Evolutionary conservation across 345 rosid species (phyloP), one percentile per base, ranked within the genome.

Genomic region (Carallia brachiata): DNA sequence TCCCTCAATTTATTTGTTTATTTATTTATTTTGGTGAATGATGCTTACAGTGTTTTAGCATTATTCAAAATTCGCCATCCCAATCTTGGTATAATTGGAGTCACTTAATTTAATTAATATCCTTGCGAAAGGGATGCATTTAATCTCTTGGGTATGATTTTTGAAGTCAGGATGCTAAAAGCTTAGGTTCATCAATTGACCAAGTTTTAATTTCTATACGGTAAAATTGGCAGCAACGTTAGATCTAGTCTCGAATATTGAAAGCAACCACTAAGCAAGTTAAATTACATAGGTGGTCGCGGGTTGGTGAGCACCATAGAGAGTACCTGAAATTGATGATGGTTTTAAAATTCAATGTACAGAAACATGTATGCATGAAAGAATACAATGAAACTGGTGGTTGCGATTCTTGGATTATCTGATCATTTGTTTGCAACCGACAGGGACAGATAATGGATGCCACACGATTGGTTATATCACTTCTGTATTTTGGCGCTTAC

Each of bases 241-340:
- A 32, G 31, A 61, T 52, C 5, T 27, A 59, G 13, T 12, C 13
- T 32, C 36, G 16, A 6, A 15, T 8, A 70, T 30, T 61, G 74
- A 75, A 59, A 65, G 30, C 16, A 72, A 66, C 68, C 36, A 17
- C 23, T 52, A 53, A 54, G 54, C n/a, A 66, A 54, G 18, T 13
- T 3, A 61, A 28, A 17, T 47, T 34, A n/a, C 53, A 27, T 13
- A 32, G 1, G 4, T 36, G 65, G 5, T 13, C 16, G 47, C 44
- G 2, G n/a, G 59, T 27, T 55, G 67, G 73, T 65, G 66, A 66
- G 70, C 28, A 36, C 34, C 37, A 39, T 65, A 60, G 34, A 37
- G 44, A n/a, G 52, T 70, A 48, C 62, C 54, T 53, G 58, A 17
- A 75, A 55, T n/a, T 28, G 13, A 32, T 32, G 34, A 70, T 65